phyloP scores from a whole-genome alignment of 768 basidiomycete genomes.

The Mycena alexandri region DNA sequence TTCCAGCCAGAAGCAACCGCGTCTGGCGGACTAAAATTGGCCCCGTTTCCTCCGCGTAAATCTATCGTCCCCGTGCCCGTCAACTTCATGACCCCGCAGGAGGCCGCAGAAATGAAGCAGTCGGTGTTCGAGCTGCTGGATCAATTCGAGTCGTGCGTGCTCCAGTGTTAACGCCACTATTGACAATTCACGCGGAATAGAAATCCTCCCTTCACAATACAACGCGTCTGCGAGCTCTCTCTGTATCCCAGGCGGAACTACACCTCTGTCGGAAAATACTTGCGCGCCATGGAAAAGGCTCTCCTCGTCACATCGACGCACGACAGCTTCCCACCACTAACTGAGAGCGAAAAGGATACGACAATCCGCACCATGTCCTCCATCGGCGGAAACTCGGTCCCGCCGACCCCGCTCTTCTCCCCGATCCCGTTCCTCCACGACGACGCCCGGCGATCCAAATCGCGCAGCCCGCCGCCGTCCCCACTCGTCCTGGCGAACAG shows the following conservation, averaged over 20 bases:
- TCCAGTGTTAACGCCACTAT: neutral
- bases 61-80: constrained; percentile 67
- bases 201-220: constrained; percentile 88
- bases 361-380: constrained; percentile 57
- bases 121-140: constrained; percentile 75
- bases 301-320: constrained; percentile 87
- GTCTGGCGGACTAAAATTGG: constrained; percentile 74
- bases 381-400: constrained; percentile 64
- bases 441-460: constrained; percentile 84
- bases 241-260: constrained; percentile 78
- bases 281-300: constrained; percentile 87
- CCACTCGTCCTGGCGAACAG: constrained; percentile 67
- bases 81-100: constrained; percentile 69
- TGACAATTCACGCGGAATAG: constrained; percentile 43
- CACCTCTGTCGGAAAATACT: constrained; percentile 85
- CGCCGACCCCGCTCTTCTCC: constrained; percentile 86
- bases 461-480: constrained; percentile 83
- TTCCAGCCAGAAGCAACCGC: constrained; percentile 57
- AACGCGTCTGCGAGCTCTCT: constrained; percentile 88
- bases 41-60: constrained; percentile 79
- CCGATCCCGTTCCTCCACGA: constrained; percentile 90
- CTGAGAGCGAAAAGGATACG: constrained; percentile 52
- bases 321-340: constrained; percentile 74
- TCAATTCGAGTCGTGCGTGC: constrained; percentile 78
- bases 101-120: constrained; percentile 69